Conservation (phyloP, 208 protist genomes). For the Acanthamoeba comandoni region DNA sequence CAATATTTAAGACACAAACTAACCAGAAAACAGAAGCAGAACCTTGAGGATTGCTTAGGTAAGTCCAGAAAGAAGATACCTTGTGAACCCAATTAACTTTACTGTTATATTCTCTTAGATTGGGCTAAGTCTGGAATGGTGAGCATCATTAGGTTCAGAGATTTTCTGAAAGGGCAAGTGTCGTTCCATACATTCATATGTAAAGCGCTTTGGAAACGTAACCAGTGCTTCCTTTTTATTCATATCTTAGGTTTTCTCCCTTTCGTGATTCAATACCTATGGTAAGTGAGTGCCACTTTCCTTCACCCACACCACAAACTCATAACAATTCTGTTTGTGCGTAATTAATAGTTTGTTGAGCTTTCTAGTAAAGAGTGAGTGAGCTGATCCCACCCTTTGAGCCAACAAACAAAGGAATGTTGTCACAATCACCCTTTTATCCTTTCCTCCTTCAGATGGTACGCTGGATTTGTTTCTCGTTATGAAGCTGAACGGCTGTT, state of each 20-base stretch:
- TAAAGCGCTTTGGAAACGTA: background rate
- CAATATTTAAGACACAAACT: background rate
- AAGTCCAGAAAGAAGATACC: background rate
- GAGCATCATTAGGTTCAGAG: conserved; percentile 59
- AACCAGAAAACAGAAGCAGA: background rate
- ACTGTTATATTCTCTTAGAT: conserved; percentile 5
- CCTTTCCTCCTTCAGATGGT: conserved; percentile 31
- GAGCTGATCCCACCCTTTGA: background rate
- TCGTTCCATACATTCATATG: background rate
- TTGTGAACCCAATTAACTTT: background rate
- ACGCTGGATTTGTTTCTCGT: conserved; percentile 45
- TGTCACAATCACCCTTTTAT: background rate
- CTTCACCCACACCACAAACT: background rate
- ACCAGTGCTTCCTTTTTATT: background rate
- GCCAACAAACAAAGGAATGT: background rate
- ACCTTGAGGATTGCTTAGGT: background rate
- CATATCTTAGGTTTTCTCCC: conserved; percentile 36
- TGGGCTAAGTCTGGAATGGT: conserved; percentile 55
- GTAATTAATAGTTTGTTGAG: conserved; percentile 22
- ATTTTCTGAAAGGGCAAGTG: conserved; percentile 69
- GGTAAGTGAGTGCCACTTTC: background rate
- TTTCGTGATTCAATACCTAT: conserved; percentile 13
- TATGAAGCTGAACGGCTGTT: conserved; percentile 69
- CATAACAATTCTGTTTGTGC: background rate
- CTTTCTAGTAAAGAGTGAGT: conserved; percentile 36